A percentile compares a stretch with the other conserved stretches of the same genome.
These are phyloP conservation scores for Botrytis deweyae DNA, from an alignment of 2,329 filamentous ascomycete genomes.

Conservation along the genomic window DNA sequence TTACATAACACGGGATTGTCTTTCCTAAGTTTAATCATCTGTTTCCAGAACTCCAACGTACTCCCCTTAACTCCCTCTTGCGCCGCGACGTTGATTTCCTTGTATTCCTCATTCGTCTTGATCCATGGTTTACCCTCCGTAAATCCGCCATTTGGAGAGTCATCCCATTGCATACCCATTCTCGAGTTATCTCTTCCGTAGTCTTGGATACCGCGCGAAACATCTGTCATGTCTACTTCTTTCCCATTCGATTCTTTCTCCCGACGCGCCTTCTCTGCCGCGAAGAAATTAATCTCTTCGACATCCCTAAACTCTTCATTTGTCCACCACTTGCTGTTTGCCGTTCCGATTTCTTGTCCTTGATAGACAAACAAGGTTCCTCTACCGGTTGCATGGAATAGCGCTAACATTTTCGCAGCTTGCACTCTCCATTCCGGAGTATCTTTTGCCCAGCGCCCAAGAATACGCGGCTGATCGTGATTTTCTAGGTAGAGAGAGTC, in stretches of 20 bases:
- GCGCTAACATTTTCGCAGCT: slow-evolving; percentile 55
- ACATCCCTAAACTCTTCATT: slow-evolving; percentile 70
- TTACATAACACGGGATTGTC: slow-evolving; percentile 28
- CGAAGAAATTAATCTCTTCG: slow-evolving; percentile 52
- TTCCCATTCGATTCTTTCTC: slow-evolving; percentile 38
- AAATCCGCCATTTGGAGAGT: slow-evolving; percentile 62
- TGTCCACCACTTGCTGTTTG: slow-evolving; percentile 57
- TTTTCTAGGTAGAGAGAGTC: slow-evolving; percentile 59
- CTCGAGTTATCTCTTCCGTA: slow-evolving; percentile 68
- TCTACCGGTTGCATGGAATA: slow-evolving; percentile 49
- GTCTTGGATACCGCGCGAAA: slow-evolving; percentile 51
- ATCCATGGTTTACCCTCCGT: slow-evolving; percentile 53
- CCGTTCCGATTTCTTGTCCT: slow-evolving; percentile 60
- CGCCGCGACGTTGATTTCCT: slow-evolving; percentile 44
- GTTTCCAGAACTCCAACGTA: slow-evolving; percentile 29
- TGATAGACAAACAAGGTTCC: slow-evolving; percentile 61
- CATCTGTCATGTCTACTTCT: slow-evolving; percentile 37
- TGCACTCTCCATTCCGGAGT: slow-evolving; percentile 43
- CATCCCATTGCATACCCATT: slow-evolving; percentile 68
- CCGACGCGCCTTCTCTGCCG: slow-evolving; percentile 25
- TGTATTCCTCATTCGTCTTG: slow-evolving; percentile 55
- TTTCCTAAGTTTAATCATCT: slow-evolving; percentile 26
- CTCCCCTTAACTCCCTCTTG: slow-evolving; percentile 19
- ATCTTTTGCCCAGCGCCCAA: slow-evolving; percentile 48
- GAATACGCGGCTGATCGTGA: slow-evolving; percentile 54